Conservation (phyloP, 1,284 basidiomycete species). For the Phenoliferia sp. region DNA sequence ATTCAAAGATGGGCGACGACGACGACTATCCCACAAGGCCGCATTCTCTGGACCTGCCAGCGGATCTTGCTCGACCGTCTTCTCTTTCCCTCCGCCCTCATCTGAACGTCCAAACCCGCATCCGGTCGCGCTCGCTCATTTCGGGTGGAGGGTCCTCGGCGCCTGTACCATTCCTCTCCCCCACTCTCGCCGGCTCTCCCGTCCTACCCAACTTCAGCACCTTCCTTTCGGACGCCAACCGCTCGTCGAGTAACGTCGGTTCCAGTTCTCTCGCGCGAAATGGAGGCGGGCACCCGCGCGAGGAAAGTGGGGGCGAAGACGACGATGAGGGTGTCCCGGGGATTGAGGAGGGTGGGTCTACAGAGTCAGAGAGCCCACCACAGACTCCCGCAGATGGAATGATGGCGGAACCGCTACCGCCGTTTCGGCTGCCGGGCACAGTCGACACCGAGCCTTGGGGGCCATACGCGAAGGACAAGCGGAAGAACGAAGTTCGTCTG, state of each 20-base stretch:
- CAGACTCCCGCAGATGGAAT: not conserved
- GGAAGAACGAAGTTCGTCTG: slow-evolving; percentile 7
- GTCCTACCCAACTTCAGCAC: not conserved
- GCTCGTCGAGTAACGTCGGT: not conserved
- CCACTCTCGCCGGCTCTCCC: slow-evolving; percentile 10
- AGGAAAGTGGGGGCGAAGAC: not conserved
- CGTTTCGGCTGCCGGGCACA: not conserved
- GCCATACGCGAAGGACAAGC: slow-evolving; percentile 4
- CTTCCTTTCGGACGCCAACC: not conserved
- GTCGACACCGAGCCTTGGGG: not conserved
- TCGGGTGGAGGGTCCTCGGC: not conserved
- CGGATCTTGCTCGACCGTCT: slow-evolving; percentile 8
- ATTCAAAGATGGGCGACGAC: not conserved
- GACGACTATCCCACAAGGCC: not conserved
- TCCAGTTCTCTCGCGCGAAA: not conserved
- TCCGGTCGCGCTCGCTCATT: slow-evolving; percentile 18
- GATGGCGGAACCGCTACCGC: not conserved
- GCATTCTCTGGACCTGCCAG: not conserved
- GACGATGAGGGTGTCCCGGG: not conserved
- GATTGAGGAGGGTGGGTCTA: not conserved
- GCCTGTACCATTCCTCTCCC: not conserved
- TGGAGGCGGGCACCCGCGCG: not conserved
- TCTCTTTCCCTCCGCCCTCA: slow-evolving; percentile 11
- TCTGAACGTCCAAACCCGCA: slow-evolving; percentile 11
- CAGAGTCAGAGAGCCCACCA: slow-evolving; percentile 1